Percentiles rank a stretch among this genome's conserved stretches.
These are phyloP conservation scores for Schoenoplectus triqueter DNA, from an alignment of 202 grass and related monocot genomes.

Conservation along the genomic window DNA sequence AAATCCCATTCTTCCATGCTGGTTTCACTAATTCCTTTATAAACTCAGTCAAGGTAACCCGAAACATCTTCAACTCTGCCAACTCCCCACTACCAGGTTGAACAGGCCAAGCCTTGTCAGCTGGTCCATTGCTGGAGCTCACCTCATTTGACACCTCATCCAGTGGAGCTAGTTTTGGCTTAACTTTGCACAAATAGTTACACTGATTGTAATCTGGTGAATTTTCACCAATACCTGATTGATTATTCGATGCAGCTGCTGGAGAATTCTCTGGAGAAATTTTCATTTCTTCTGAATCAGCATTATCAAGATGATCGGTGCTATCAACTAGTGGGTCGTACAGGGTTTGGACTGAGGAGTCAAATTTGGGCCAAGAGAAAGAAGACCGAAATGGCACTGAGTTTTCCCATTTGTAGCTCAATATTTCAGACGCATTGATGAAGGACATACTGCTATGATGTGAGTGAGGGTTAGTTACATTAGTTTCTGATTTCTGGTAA, in stretches of 20 bases:
- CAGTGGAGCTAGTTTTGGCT: neutral
- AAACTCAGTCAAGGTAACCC: conserved; percentile 44
- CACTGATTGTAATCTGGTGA: conserved; percentile 24
- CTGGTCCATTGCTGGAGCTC: conserved; percentile 13
- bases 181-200: conserved; percentile 7
- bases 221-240: conserved; percentile 22
- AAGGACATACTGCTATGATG: conserved; percentile 6
- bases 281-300: conserved; percentile 31
- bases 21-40: conserved; percentile 51
- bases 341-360: conserved; percentile 12
- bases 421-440: conserved; percentile 16
- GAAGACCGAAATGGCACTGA: conserved; percentile 39
- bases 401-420: conserved; percentile 38
- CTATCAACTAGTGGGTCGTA: conserved; percentile 37
- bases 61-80: conserved; percentile 28
- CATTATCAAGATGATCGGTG: neutral
- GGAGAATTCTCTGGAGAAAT: conserved; percentile 36
- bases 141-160: conserved; percentile 1
- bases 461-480: neutral
- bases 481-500: conserved; percentile 13
- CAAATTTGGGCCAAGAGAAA: conserved; percentile 30
- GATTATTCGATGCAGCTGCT: conserved; percentile 21
- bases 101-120: neutral
- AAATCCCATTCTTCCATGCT: conserved; percentile 42
- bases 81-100: conserved; percentile 15